Evolutionary conservation across 2,329 filamentous ascomycete genomes (phyloP).

Genomic region (Raffaelea deltoideospora): DNA sequence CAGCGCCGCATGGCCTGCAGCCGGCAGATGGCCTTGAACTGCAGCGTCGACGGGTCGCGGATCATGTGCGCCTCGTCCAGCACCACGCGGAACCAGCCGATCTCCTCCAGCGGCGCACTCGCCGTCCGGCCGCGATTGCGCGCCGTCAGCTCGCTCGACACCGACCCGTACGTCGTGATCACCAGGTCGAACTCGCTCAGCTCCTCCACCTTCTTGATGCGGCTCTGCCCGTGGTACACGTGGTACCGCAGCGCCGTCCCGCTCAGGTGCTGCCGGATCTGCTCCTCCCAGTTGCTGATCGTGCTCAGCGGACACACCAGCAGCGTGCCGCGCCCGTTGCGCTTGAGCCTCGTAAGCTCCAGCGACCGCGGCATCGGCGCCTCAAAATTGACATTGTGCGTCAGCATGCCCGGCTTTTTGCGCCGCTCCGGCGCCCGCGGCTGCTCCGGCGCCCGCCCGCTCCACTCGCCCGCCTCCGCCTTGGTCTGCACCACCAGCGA

Average conservation of each 20-base stretch:
- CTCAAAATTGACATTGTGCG: slow-evolving; percentile 17
- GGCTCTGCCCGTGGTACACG: slow-evolving; percentile 71
- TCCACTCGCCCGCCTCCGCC: slow-evolving; percentile 48
- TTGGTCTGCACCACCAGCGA: slow-evolving; percentile 58
- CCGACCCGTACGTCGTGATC: slow-evolving; percentile 83
- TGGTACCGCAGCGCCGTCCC: slow-evolving; percentile 53
- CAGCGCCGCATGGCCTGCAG: slow-evolving; percentile 71
- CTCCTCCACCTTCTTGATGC: slow-evolving; percentile 51
- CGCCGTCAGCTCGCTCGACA: slow-evolving; percentile 61
- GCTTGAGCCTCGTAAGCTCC: slow-evolving; percentile 34
- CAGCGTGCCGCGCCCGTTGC: slow-evolving; percentile 66
- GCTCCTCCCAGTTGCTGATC: slow-evolving; percentile 86
- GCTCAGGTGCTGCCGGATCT: slow-evolving; percentile 69
- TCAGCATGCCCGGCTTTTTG: slow-evolving; percentile 17
- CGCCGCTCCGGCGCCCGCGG: slow-evolving; percentile 24
- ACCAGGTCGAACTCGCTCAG: slow-evolving; percentile 68
- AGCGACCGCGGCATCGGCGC: slow-evolving; percentile 26
- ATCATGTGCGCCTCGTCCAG: slow-evolving; percentile 94
- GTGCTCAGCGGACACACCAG: slow-evolving; percentile 83
- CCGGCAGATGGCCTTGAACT: slow-evolving; percentile 72
- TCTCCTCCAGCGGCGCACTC: slow-evolving; percentile 51
- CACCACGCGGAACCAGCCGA: slow-evolving; percentile 88
- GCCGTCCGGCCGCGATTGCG: slow-evolving; percentile 46
- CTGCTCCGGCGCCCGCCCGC: slow-evolving; percentile 33
- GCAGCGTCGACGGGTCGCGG: slow-evolving; percentile 64